Base-by-base conservation (phyloP, 768 basidiomycete genomes). In the Ramaria sp. region DNA sequence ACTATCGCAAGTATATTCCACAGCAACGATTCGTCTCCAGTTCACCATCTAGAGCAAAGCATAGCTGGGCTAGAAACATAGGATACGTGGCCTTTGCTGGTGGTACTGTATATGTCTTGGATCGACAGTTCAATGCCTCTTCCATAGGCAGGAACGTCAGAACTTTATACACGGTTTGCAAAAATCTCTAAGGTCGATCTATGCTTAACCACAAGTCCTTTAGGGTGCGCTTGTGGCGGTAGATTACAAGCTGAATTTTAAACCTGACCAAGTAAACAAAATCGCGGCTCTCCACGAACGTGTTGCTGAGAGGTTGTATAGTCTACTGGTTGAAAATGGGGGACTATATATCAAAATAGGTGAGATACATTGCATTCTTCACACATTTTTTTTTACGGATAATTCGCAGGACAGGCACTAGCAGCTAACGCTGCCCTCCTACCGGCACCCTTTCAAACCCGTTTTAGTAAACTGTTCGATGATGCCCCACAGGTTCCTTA, bases 211-310 rank as follows among this genome's bases (percentile, higher is more conserved):
- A 27, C 48, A 56, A 30, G n/a, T 10, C 20, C 56, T 16, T 37
- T 47, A 86, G 84, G 88, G 85, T 59, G 73, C 78, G 10, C 63
- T 80, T 56, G 83, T 89, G 45, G 83, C 85, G 5, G 58, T 81
- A 55, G 85, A 89, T 71, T 95, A 93, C 71, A 96, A 97, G 64
- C 66, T 85, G 49, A 93, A 94, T 68, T 96, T 95, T 61, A 81
- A 74, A 8, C 81, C 83, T 0, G 64, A 67, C 22, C 83, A 83
- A 56, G 79, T 78, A 0, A 79, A 86, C 25, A 67, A 73, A 49
- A 93, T 95, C 62, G 85, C 88, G 5, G 74, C 79, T 25, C 70
- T 97, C 2, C 94, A 97, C 59, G 79, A 88, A 59, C 79, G 94
- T 42, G 88, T 93, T 9, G 92, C 90, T 0, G 73, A 82, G 18